These are phyloP conservation scores for Umbelopsis sp. DNA, from an alignment of 192 early-diverging fungal species.

Conservation along the genomic window DNA sequence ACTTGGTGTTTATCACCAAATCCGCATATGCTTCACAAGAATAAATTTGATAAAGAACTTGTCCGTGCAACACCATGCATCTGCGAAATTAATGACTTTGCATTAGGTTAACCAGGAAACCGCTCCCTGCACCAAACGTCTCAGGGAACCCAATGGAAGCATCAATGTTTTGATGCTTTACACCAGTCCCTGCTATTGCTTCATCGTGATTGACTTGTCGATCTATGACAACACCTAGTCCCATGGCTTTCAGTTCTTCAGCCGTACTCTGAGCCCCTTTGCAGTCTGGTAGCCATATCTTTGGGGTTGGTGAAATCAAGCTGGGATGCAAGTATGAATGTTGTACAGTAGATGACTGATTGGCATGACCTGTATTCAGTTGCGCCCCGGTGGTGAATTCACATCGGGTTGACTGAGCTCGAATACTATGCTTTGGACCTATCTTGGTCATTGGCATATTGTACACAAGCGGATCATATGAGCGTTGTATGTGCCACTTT, in stretches of 20 bases:
- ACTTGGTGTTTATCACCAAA: too few relatives aligned
- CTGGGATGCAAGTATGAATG: conserved; percentile 14
- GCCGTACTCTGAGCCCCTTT: not conserved
- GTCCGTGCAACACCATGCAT: not conserved
- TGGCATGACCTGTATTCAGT: not conserved
- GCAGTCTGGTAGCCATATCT: conserved; percentile 4
- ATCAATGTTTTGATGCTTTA: conserved; percentile 8
- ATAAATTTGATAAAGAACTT: not conserved
- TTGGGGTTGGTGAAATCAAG: not conserved
- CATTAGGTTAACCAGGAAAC: not conserved
- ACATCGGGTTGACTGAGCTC: not conserved
- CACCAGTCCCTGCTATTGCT: not conserved
- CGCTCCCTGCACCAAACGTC: conserved; percentile 14
- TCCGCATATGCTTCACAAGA: not conserved
- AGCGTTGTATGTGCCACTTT: conserved; percentile 4
- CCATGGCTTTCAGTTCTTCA: not conserved
- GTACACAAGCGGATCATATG: conserved; percentile 10
- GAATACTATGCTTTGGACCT: not conserved
- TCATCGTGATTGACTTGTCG: not conserved
- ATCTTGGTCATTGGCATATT: conserved; percentile 7
- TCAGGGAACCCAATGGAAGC: conserved; percentile 12
- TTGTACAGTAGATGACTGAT: not conserved
- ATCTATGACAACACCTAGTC: not conserved
- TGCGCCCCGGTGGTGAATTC: not conserved
- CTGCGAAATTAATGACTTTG: not conserved